A percentile compares a stretch with the other conserved stretches of the same genome.
phyloP scores from a whole-genome alignment of 768 basidiomycete genomes.

The Trametes villosa region DNA sequence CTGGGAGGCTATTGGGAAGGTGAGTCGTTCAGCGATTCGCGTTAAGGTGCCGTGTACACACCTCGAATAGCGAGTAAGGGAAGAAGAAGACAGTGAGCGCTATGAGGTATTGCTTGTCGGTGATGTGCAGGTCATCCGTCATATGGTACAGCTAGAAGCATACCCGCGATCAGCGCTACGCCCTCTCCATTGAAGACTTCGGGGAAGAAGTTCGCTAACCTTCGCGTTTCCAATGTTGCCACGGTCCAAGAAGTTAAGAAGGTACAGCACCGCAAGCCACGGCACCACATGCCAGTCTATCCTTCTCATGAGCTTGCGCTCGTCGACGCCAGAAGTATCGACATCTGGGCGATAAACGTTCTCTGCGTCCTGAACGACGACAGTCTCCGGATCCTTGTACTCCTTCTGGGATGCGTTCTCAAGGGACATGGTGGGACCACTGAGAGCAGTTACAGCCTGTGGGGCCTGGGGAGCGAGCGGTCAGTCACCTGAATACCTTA shows the following conservation, averaged over 20 bases:
- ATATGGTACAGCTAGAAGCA: constrained; percentile 58
- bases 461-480: background rate
- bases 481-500: too few species aligned
- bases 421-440: constrained; percentile 13
- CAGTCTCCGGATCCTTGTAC: constrained; percentile 17
- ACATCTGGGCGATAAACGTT: constrained; percentile 52
- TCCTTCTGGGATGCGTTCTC: constrained; percentile 16
- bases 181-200: background rate
- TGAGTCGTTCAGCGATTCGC: too few species aligned
- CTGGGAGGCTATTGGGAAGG: constrained; percentile 64
- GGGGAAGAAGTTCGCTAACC: constrained; percentile 39
- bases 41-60: too few species aligned
- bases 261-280: constrained; percentile 74
- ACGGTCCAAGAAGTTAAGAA: constrained; percentile 71
- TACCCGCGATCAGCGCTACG: background rate
- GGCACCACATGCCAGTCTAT: constrained; percentile 74
- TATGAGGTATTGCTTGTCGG: constrained; percentile 67
- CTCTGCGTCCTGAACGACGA: constrained; percentile 23
- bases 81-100: constrained; percentile 80
- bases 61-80: constrained; percentile 73
- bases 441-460: too few species aligned
- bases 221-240: constrained; percentile 75
- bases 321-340: constrained; percentile 58
- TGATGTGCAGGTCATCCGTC: constrained; percentile 58
- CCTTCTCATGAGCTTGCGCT: constrained; percentile 56